Conservation (phyloP, 331 rosid species). For the Rhamnella rubrinervis region DNA sequence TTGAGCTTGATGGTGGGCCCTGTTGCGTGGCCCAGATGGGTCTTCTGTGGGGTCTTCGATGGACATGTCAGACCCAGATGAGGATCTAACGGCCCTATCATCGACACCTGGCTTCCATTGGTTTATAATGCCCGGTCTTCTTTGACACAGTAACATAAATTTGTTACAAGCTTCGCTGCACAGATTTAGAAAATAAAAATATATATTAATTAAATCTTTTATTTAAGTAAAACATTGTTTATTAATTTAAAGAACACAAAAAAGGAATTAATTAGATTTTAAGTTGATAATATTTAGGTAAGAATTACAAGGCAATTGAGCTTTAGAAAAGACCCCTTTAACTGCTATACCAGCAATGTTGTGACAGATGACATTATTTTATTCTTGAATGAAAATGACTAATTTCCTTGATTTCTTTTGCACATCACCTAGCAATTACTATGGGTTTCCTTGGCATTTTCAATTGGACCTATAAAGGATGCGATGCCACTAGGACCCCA, state of each 20-base stretch:
- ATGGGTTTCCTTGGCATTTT: neutral
- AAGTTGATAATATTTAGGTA: neutral
- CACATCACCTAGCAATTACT: neutral
- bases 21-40: slow-evolving; percentile 26
- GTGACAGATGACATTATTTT: slow-evolving; percentile 17
- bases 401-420: neutral
- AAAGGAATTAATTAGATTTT: neutral
- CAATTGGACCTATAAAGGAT: neutral
- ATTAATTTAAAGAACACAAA: neutral
- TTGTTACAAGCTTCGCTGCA: slow-evolving; percentile 80
- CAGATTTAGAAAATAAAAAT: neutral
- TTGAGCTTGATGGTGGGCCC: slow-evolving; percentile 22
- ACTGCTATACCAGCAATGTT: slow-evolving; percentile 30
- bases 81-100: slow-evolving; percentile 67
- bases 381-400: slow-evolving; percentile 2
- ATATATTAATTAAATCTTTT: neutral
- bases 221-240: neutral
- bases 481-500: neutral
- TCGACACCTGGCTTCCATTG: slow-evolving; percentile 52
- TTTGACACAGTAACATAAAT: slow-evolving; percentile 53
- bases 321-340: slow-evolving; percentile 17
- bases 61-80: slow-evolving; percentile 91
- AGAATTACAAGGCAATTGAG: slow-evolving; percentile 22
- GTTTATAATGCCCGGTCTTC: slow-evolving; percentile 68
- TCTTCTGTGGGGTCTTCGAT: slow-evolving; percentile 76